phyloP scores from a whole-genome alignment of 495 filamentous ascomycete genomes.

The Pseudevernia furfuracea region DNA sequence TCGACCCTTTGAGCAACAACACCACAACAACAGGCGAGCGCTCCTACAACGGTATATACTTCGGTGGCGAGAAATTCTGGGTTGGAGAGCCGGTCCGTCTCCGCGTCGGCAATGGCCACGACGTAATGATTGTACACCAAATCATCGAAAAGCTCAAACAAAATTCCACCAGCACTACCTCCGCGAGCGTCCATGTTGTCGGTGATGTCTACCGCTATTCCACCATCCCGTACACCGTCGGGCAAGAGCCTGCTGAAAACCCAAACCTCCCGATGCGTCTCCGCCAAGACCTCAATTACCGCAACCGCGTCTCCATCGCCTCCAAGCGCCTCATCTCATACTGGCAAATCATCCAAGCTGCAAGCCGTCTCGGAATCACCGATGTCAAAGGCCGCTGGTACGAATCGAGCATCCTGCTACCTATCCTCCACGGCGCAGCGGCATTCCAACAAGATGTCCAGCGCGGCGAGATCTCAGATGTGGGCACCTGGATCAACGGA shows the following conservation, averaged over 20 bases:
- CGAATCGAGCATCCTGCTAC: conserved; percentile 46
- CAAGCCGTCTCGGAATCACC: conserved; percentile 33
- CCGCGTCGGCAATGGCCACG: conserved; percentile 34
- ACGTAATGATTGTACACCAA: conserved; percentile 45
- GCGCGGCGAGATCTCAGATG: conserved; percentile 36
- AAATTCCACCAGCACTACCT: conserved; percentile 20
- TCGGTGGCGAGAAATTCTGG: conserved; percentile 59
- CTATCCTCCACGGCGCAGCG: conserved; percentile 36
- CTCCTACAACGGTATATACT: conserved; percentile 49
- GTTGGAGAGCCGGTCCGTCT: conserved; percentile 50
- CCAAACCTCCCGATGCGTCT: conserved; percentile 39
- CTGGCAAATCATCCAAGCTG: conserved; percentile 38
- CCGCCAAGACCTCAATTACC: conserved; percentile 38
- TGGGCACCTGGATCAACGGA: conserved; percentile 44
- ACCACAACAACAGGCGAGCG: conserved; percentile 35
- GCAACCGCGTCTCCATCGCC: conserved; percentile 39
- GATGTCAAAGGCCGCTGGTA: conserved; percentile 60
- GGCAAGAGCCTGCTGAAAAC: conserved; percentile 26
- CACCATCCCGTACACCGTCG: conserved; percentile 29
- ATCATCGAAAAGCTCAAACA: conserved; percentile 29
- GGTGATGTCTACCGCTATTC: conserved; percentile 45
- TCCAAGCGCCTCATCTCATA: conserved; percentile 32
- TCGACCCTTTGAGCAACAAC: conserved; percentile 39
- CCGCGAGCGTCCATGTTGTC: conserved; percentile 29
- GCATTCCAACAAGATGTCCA: conserved; percentile 34